phyloP scores from a whole-genome alignment of 805 yeast genomes.

The Saccharomycopsis sp. region DNA sequence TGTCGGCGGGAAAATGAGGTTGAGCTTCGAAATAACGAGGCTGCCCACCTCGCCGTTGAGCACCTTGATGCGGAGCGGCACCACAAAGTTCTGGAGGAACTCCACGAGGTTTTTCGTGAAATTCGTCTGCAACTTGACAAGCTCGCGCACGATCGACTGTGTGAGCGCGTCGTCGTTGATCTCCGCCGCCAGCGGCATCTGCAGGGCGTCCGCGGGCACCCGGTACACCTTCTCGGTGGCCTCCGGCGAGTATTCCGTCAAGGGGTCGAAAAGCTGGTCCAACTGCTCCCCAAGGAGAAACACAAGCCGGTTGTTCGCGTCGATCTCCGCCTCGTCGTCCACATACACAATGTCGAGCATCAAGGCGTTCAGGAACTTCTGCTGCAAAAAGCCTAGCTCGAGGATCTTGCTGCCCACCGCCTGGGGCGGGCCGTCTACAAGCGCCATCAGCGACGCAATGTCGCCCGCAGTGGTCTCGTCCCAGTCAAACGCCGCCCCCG shows the following conservation, averaged over 20 bases:
- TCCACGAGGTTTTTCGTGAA: slow-evolving; percentile 66
- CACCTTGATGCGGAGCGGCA: slow-evolving; percentile 69
- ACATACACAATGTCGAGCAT: slow-evolving; percentile 73
- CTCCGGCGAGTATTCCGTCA: slow-evolving; percentile 89
- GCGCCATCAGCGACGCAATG: slow-evolving; percentile 57
- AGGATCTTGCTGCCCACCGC: slow-evolving; percentile 52
- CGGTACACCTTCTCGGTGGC: slow-evolving; percentile 64
- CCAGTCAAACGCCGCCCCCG: slow-evolving; percentile 34
- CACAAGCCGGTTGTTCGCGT: slow-evolving; percentile 70
- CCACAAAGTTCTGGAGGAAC: slow-evolving; percentile 68
- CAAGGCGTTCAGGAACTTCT: slow-evolving; percentile 41
- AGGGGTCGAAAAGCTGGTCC: slow-evolving; percentile 83
- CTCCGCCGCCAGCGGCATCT: slow-evolving; percentile 20
- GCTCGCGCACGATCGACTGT: slow-evolving; percentile 54
- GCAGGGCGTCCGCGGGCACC: slow-evolving; percentile 42
- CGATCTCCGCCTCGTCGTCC: slow-evolving; percentile 42
- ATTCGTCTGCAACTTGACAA: slow-evolving; percentile 64
- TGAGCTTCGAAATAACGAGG: slow-evolving; percentile 57
- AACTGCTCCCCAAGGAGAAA: slow-evolving; percentile 75
- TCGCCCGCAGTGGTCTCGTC: slow-evolving; percentile 86
- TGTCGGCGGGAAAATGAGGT: slow-evolving; percentile 86
- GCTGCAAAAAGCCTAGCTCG: slow-evolving; percentile 51
- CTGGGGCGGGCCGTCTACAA: slow-evolving; percentile 47
- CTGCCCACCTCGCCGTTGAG: slow-evolving; percentile 45
- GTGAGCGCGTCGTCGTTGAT: slow-evolving; percentile 34